These are phyloP conservation scores for Botrytis elliptica DNA, from an alignment of 2,329 filamentous ascomycete species.

Conservation along the genomic window DNA sequence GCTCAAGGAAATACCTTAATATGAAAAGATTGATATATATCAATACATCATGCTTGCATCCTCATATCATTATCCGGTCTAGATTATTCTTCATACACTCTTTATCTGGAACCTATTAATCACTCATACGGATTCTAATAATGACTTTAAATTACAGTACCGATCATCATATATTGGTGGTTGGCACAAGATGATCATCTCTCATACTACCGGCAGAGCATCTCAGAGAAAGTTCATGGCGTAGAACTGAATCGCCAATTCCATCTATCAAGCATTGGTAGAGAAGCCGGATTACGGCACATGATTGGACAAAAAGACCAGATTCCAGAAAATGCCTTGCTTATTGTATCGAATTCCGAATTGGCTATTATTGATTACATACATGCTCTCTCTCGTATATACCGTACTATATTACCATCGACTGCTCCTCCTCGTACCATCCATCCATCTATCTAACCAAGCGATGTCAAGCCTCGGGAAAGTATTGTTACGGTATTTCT, in stretches of 20 bases:
- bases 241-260: conserved; percentile 2
- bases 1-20: neutral
- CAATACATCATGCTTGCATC: neutral
- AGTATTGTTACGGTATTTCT: neutral
- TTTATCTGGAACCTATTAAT: neutral
- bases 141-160: conserved; percentile 7
- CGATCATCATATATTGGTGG: neutral
- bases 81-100: neutral
- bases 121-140: neutral
- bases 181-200: neutral
- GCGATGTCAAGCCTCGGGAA: neutral
- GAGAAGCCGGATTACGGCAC: neutral
- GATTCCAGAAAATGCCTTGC: neutral
- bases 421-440: neutral
- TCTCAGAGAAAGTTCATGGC: conserved; percentile 6
- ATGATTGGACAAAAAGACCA: neutral
- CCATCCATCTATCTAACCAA: neutral
- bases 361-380: neutral
- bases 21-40: neutral
- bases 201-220: neutral
- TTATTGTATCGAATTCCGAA: neutral
- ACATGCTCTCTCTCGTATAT: neutral
- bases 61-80: neutral
- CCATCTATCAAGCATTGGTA: neutral
- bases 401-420: neutral